Evolutionary conservation across 148 eudicot species (phyloP).

Genomic region (Nyssa sinensis): DNA sequence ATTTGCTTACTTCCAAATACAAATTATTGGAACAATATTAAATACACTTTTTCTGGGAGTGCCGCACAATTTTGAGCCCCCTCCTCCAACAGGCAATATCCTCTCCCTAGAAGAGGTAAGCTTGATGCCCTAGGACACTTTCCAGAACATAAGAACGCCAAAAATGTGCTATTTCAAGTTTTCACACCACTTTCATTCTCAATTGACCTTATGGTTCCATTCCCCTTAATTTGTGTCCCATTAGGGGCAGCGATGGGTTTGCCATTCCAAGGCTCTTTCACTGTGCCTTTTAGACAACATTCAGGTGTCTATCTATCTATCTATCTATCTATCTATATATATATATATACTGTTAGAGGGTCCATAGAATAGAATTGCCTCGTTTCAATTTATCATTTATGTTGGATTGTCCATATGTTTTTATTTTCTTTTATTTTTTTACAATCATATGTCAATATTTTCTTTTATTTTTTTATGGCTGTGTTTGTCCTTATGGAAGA

Average conservation of each 20-base stretch:
- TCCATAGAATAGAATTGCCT: no score
- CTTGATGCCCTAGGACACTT: slow-evolving; percentile 9
- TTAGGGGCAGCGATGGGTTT: slow-evolving; percentile 29
- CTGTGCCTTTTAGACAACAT: slow-evolving; percentile 24
- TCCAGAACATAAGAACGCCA: not conserved
- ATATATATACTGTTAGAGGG: no score
- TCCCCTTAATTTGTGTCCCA: slow-evolving; percentile 14
- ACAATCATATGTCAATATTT: no score
- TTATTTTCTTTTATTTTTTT: no score
- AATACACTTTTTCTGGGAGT: slow-evolving; percentile 18
- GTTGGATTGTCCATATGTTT: no score
- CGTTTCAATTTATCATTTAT: no score
- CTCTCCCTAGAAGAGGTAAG: slow-evolving; percentile 3
- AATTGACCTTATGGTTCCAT: slow-evolving; percentile 13
- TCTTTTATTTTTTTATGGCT: no score
- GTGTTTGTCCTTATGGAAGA: no score
- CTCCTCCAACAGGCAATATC: slow-evolving; percentile 3
- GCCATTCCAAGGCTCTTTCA: slow-evolving; percentile 26
- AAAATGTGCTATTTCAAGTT: slow-evolving; percentile 6
- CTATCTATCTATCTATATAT: not conserved
- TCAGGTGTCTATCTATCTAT: not conserved
- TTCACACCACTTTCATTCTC: not conserved
- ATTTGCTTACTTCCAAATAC: no score
- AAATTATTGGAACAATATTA: slow-evolving; percentile 13
- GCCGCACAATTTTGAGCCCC: slow-evolving; percentile 34